Percentiles rank a stretch among this genome's conserved stretches.
Conservation (phyloP, 2,329 filamentous ascomycete species). For the Phialophora expanda region DNA sequence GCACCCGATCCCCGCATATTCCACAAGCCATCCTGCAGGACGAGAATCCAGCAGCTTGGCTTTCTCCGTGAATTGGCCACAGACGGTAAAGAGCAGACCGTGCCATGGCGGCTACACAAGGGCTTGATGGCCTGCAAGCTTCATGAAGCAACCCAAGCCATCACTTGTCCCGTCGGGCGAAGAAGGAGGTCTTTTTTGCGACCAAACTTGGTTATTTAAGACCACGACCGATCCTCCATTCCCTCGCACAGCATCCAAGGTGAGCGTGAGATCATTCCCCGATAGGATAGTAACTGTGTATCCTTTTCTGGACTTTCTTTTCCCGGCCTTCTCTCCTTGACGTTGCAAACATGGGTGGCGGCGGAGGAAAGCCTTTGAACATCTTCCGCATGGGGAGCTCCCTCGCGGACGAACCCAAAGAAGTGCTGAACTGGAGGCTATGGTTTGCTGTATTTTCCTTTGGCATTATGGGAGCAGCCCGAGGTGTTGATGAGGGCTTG, state of each 20-base stretch:
- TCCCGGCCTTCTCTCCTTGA: neutral
- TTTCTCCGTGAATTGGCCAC: constrained; percentile 16
- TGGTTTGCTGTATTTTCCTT: constrained; percentile 39
- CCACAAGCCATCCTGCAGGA: constrained; percentile 10
- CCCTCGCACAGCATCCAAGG: neutral
- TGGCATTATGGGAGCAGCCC: constrained; percentile 39
- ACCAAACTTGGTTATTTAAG: constrained; percentile 12
- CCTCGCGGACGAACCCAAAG: constrained; percentile 42
- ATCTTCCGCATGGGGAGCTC: constrained; percentile 43
- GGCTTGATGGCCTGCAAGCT: constrained; percentile 9
- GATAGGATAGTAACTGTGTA: neutral
- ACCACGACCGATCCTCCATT: neutral
- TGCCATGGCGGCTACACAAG: constrained; percentile 9
- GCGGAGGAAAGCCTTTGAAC: constrained; percentile 46
- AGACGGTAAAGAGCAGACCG: neutral
- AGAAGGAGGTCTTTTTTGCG: neutral
- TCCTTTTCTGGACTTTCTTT: neutral
- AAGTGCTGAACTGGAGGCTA: constrained; percentile 45
- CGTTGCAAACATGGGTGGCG: constrained; percentile 15
- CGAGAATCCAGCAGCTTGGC: constrained; percentile 15
- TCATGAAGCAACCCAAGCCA: constrained; percentile 18
- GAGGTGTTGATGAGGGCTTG: constrained; percentile 37
- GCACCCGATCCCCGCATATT: constrained; percentile 15
- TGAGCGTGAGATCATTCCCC: neutral
- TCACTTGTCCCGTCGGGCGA: constrained; percentile 6